Evolutionary conservation across 345 rosid genomes (phyloP).

Genomic region (Syzygium aromaticum): DNA sequence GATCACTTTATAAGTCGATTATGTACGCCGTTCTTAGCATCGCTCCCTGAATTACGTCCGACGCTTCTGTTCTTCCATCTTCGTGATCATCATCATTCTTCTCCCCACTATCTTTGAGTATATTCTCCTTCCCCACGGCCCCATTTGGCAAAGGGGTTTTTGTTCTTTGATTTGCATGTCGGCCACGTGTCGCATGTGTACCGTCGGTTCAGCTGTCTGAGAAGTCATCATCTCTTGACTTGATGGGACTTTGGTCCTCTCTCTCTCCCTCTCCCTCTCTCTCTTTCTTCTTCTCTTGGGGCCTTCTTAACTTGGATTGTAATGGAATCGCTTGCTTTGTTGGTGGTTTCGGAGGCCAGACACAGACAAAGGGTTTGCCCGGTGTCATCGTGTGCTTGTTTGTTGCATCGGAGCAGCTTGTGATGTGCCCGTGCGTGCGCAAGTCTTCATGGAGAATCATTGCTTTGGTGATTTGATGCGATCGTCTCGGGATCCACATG

Average conservation of each 20-base stretch:
- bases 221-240: background rate
- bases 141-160: background rate
- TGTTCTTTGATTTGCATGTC: conserved; percentile 4
- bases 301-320: background rate
- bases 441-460: background rate
- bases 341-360: conserved; percentile 5
- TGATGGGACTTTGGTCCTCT: background rate
- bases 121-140: background rate
- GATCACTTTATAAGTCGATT: background rate
- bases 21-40: background rate
- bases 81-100: background rate
- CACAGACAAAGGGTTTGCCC: conserved; percentile 1
- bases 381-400: background rate
- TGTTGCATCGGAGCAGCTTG: background rate
- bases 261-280: background rate
- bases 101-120: conserved; percentile 2
- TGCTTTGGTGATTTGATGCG: background rate
- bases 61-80: background rate
- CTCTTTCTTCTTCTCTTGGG: background rate
- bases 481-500: background rate
- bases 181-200: conserved; percentile 1
- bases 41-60: background rate
- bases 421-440: background rate
- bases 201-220: conserved; percentile 1
- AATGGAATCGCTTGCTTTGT: conserved; percentile 6